Evolutionary conservation across 495 filamentous ascomycete genomes (phyloP), one percentile per base, ranked within the genome.

Genomic region (Penicillium canescens): DNA sequence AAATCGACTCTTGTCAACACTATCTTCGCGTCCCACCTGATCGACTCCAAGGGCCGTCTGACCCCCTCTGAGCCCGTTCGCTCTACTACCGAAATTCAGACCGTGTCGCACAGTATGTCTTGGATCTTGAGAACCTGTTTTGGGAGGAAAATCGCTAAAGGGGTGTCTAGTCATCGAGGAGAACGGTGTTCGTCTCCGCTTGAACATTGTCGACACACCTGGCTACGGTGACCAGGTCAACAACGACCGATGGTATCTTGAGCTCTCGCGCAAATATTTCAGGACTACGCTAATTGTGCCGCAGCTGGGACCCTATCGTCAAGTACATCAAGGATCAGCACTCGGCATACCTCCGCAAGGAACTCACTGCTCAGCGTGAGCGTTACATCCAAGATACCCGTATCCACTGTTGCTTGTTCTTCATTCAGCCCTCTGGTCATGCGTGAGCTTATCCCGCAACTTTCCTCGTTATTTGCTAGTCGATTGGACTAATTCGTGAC

Each of bases 271-370:
- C 20, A 38, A 40, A 46, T 47, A n/a, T 41, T n/a, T 6, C 18
- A 16, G 41, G 6, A 33, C 16, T 20, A 36, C n/a, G 57, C 68
- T 76, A 67, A 74, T 59, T 54, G 28, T 54, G 57, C 24, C 36
- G 13, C 56, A 86, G 83, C 75, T 91, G 87, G 87, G 87, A 91
- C 64, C 88, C 95, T 45, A 99, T 99, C 69, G 92, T 99, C 78
- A 98, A 98, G 79, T 99, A 99, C 77, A 99, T 99, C 82, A 99
- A 99, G 82, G 95, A 99, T 76, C 94, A 99, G 79, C 95, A 99
- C 80, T 95, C 90, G n/a, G 92, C 95, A 62, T 99, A 96, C 77
- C 89, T 99, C 44, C 89, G 95, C 72, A 99, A 99, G 81, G 94
- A 99, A 69, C 91, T 99, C 61, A 98, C 94, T n/a, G 94, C 94